phyloP scores from a whole-genome alignment of 805 yeast genomes.

The Barnettozyma pratensis region DNA sequence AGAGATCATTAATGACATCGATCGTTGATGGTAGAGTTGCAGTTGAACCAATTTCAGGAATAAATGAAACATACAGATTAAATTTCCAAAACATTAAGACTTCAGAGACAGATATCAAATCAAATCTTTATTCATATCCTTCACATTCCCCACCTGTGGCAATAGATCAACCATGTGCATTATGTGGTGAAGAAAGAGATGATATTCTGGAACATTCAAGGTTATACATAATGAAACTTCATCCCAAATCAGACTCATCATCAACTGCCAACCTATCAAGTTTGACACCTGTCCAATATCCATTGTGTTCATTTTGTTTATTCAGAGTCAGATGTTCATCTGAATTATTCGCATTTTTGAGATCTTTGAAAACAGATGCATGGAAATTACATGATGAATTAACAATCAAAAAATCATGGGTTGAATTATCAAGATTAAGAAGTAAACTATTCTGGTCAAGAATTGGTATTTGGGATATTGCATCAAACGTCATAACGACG shows the following conservation, averaged over 20 bases:
- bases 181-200: constrained; percentile 77
- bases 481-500: constrained; percentile 27
- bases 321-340: constrained; percentile 75
- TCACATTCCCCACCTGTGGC: constrained; percentile 64
- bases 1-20: constrained; percentile 55
- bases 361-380: constrained; percentile 51
- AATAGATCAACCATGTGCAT: constrained; percentile 65
- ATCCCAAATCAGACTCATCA: constrained; percentile 22
- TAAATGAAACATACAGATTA: constrained; percentile 65
- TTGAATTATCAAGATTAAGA: constrained; percentile 57
- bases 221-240: constrained; percentile 58
- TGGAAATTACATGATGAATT: constrained; percentile 51
- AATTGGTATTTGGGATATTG: constrained; percentile 70
- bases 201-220: constrained; percentile 75
- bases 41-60: constrained; percentile 82
- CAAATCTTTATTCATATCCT: constrained; percentile 40
- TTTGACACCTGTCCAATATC: constrained; percentile 42
- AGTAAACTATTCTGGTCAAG: constrained; percentile 80
- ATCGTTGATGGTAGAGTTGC: constrained; percentile 76
- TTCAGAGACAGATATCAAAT: constrained; percentile 21
- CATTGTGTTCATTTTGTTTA: constrained; percentile 80
- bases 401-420: constrained; percentile 51
- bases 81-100: constrained; percentile 21
- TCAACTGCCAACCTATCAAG: constrained; percentile 11
- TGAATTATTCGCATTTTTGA: constrained; percentile 72